Conservation (phyloP, 192 early-diverging fungal species). For the Coemansia asiatica region DNA sequence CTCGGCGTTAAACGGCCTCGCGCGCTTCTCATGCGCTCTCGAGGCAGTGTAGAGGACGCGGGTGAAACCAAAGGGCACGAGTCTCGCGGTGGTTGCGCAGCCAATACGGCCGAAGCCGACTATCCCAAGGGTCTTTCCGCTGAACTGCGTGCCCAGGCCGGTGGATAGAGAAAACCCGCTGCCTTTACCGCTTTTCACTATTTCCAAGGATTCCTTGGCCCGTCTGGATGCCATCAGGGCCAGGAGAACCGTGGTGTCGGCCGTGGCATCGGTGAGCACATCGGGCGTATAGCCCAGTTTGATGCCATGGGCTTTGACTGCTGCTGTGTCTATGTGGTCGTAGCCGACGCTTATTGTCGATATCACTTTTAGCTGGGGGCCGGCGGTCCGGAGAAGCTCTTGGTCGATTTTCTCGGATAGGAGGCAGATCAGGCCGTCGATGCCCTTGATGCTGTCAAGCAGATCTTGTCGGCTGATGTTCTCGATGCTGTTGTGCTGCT, state of each 20-base stretch:
- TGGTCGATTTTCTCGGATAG: conserved; percentile 74
- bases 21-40: conserved; percentile 52
- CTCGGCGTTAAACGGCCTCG: conserved; percentile 51
- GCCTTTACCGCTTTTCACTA: conserved; percentile 13
- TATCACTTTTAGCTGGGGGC: conserved; percentile 64
- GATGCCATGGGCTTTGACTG: conserved; percentile 48
- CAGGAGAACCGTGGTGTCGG: conserved; percentile 77
- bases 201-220: conserved; percentile 60
- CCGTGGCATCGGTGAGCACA: conserved; percentile 86
- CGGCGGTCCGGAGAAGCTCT: conserved; percentile 67
- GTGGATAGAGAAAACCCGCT: conserved; percentile 24
- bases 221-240: conserved; percentile 70
- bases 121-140: conserved; percentile 77
- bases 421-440: conserved; percentile 64
- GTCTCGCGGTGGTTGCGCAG: conserved; percentile 65
- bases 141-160: conserved; percentile 69
- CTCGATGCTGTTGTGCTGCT: conserved; percentile 58
- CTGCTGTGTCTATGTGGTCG: conserved; percentile 72
- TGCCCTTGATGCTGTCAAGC: conserved; percentile 45
- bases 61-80: conserved; percentile 69
- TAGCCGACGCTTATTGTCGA: conserved; percentile 82
- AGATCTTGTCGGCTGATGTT: conserved; percentile 57
- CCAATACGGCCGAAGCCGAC: conserved; percentile 87
- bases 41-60: conserved; percentile 67
- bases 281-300: conserved; percentile 80